Conservation (phyloP, 2,329 filamentous ascomycete species). For the Trichothecium roseum region DNA sequence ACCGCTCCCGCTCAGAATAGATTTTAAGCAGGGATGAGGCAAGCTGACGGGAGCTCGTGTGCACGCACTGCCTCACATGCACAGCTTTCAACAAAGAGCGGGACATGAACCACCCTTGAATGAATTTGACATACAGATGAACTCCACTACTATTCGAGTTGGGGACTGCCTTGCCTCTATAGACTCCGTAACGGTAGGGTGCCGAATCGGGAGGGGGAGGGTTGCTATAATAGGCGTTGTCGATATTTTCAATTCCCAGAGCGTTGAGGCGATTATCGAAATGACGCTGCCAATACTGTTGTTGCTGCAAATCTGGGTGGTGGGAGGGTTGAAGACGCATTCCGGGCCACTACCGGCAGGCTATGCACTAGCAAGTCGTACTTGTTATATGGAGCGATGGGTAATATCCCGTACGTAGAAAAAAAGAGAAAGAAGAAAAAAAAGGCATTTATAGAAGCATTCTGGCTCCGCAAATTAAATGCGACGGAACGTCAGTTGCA, state of each 20-base stretch:
- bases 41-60: too few species aligned
- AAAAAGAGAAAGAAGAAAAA: too few species aligned
- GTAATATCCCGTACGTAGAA: too few species aligned
- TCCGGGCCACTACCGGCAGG: not conserved
- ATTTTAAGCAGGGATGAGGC: too few species aligned
- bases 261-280: constrained; percentile 5
- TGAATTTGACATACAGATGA: constrained; percentile 1
- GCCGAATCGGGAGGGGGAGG: not conserved
- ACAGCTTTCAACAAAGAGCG: too few species aligned
- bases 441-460: not conserved
- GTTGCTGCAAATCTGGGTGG: constrained; percentile 1
- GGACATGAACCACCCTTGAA: too few species aligned
- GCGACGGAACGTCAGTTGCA: too few species aligned
- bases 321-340: not conserved
- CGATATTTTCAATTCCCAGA: constrained; percentile 1
- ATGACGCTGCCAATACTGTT: constrained; percentile 4
- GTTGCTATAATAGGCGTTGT: not conserved
- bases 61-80: too few species aligned
- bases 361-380: too few species aligned
- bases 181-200: constrained; percentile 3
- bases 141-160: constrained; percentile 1
- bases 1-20: too few species aligned
- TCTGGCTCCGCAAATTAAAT: not conserved
- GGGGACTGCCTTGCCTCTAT: constrained; percentile 5
- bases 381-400: too few species aligned